phyloP scores from a whole-genome alignment of 129 eudicot genomes.

The Lonicera japonica region DNA sequence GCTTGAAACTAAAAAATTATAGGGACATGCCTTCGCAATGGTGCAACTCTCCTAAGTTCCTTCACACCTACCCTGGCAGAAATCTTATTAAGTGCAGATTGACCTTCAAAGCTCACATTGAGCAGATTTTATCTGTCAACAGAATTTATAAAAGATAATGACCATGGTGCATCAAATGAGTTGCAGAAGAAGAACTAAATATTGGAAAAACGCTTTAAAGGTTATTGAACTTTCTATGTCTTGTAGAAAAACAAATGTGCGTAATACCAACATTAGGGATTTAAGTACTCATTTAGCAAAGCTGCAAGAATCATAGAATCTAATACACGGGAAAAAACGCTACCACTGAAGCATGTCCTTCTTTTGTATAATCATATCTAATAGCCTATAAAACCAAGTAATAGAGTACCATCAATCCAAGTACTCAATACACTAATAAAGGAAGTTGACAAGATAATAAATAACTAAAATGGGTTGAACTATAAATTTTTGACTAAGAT shows the following conservation, averaged over 20 bases:
- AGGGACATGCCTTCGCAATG: conserved; percentile 52
- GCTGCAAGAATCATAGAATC: conserved; percentile 98
- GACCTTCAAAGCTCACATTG: conserved; percentile 94
- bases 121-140: conserved; percentile 78
- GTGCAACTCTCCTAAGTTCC: conserved; percentile 60
- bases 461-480: too few relatives aligned
- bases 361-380: conserved; percentile 7
- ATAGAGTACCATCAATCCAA: background rate
- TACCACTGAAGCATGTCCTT: conserved; percentile 59
- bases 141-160: conserved; percentile 10
- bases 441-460: background rate
- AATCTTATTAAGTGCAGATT: conserved; percentile 85
- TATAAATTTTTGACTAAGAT: too few relatives aligned
- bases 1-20: background rate
- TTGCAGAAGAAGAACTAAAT: background rate
- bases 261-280: too few relatives aligned
- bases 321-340: conserved; percentile 91
- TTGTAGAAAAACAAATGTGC: background rate
- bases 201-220: background rate
- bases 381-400: conserved; percentile 31
- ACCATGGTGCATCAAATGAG: background rate
- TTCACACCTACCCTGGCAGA: conserved; percentile 76
- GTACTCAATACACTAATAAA: conserved; percentile 1
- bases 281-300: conserved; percentile 71
- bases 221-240: background rate